A percentile compares a stretch with the other conserved stretches of the same genome.
Conservation (phyloP, 2,329 filamentous ascomycete genomes). For the Penicillium janthinellum region DNA sequence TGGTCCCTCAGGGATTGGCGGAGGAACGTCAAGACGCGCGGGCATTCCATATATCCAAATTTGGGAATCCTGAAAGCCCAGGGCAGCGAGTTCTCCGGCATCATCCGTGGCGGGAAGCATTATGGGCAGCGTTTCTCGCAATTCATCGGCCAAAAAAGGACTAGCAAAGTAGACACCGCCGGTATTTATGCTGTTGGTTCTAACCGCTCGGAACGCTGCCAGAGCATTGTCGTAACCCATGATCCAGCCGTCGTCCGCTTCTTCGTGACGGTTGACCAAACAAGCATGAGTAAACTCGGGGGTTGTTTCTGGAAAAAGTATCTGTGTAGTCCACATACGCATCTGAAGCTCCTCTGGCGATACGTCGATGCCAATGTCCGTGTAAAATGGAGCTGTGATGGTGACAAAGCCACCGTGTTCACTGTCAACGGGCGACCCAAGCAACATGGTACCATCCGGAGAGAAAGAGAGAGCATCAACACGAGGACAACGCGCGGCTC, state of each 20-base stretch:
- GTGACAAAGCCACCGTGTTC: slow-evolving; percentile 71
- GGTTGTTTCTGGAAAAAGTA: slow-evolving; percentile 79
- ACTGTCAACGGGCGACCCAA: slow-evolving; percentile 71
- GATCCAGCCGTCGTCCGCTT: slow-evolving; percentile 69
- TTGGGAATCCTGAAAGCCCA: slow-evolving; percentile 71
- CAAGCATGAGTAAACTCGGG: slow-evolving; percentile 77
- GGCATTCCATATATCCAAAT: slow-evolving; percentile 81
- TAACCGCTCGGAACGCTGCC: slow-evolving; percentile 75
- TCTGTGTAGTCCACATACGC: slow-evolving; percentile 81
- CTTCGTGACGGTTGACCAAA: slow-evolving; percentile 56
- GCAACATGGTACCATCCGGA: slow-evolving; percentile 73
- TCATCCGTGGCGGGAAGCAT: slow-evolving; percentile 71
- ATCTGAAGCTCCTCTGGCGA: slow-evolving; percentile 63
- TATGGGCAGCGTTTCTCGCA: slow-evolving; percentile 65
- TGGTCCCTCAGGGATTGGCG: slow-evolving; percentile 33
- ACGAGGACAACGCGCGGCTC: slow-evolving; percentile 75
- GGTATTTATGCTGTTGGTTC: slow-evolving; percentile 72
- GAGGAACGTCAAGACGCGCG: slow-evolving; percentile 65
- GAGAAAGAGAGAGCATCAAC: slow-evolving; percentile 77
- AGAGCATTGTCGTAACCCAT: slow-evolving; percentile 77
- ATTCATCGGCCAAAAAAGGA: slow-evolving; percentile 51
- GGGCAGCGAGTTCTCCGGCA: slow-evolving; percentile 70
- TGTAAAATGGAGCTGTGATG: slow-evolving; percentile 77
- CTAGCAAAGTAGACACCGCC: slow-evolving; percentile 80
- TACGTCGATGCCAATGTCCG: slow-evolving; percentile 56